Percentiles rank a stretch among this genome's conserved stretches.
Evolutionary conservation across 139 green algal species (phyloP).

Genomic region (Chlamydomonas sp.): DNA sequence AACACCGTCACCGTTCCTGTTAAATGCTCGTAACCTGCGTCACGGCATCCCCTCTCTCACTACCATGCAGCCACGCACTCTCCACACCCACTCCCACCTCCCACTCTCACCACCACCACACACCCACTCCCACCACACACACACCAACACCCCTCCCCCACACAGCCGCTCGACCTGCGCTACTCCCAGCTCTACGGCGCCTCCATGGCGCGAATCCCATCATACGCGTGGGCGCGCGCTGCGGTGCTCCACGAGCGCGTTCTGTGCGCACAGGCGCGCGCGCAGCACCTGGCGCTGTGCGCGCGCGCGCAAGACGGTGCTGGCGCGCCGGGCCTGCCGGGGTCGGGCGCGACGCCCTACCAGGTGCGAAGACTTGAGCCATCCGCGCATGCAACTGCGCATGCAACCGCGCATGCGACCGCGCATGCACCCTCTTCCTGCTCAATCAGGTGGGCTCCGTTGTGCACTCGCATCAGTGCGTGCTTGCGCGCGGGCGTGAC

Average conservation of each 20-base stretch:
- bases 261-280: background rate
- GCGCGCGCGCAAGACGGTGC: conserved; percentile 13
- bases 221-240: conserved; percentile 4
- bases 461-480: no score
- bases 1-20: no score
- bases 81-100: no score
- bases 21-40: no score
- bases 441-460: no score
- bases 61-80: background rate
- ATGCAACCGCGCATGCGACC: no score
- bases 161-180: conserved; percentile 21
- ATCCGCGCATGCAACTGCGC: no score
- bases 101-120: background rate
- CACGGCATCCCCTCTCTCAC: background rate
- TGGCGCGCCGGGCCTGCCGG: conserved; percentile 13
- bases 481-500: no score
- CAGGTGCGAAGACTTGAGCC: conserved; percentile 52
- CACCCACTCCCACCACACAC: background rate
- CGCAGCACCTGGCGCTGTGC: conserved; percentile 3
- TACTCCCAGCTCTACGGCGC: conserved; percentile 16
- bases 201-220: conserved; percentile 3
- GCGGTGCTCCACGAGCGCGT: no score
- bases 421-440: no score
- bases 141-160: background rate
- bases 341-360: conserved; percentile 16